A percentile compares a stretch with the other conserved stretches of the same genome.
Evolutionary conservation across 2,329 filamentous ascomycete species (phyloP).

Genomic region (Pseudopithomyces chartarum): DNA sequence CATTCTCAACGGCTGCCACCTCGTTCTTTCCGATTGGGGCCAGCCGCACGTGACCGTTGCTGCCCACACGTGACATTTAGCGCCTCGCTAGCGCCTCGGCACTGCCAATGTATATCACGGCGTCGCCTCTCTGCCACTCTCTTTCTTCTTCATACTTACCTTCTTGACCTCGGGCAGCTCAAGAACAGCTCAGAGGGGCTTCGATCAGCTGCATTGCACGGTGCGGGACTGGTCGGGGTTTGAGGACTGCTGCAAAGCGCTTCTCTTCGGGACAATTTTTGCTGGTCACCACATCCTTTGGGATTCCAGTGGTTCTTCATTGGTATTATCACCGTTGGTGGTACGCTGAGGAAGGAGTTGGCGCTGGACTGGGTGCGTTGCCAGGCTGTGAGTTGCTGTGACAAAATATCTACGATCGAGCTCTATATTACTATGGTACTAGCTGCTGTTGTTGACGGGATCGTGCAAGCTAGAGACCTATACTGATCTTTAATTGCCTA

Average conservation of each 20-base stretch:
- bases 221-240: constrained; percentile 21
- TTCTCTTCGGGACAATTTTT: constrained; percentile 15
- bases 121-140: neutral
- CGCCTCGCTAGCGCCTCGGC: neutral
- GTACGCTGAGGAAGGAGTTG: constrained; percentile 14
- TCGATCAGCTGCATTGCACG: constrained; percentile 34
- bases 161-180: constrained; percentile 8
- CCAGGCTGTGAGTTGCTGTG: too few relatives aligned
- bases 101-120: neutral
- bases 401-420: too few relatives aligned
- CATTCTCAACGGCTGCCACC: too few relatives aligned
- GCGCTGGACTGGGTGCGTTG: neutral
- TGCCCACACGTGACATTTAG: neutral
- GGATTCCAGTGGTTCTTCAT: constrained; percentile 8
- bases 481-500: too few relatives aligned
- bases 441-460: too few relatives aligned
- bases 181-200: constrained; percentile 7
- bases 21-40: neutral
- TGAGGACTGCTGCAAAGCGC: neutral
- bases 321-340: constrained; percentile 7
- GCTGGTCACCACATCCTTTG: neutral
- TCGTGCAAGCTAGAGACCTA: too few relatives aligned
- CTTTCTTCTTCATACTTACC: constrained; percentile 20
- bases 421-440: too few relatives aligned
- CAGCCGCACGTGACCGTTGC: too few relatives aligned